Base-by-base conservation (phyloP, 108 stramenopile species). In the Stephanodiscus minutulus region DNA sequence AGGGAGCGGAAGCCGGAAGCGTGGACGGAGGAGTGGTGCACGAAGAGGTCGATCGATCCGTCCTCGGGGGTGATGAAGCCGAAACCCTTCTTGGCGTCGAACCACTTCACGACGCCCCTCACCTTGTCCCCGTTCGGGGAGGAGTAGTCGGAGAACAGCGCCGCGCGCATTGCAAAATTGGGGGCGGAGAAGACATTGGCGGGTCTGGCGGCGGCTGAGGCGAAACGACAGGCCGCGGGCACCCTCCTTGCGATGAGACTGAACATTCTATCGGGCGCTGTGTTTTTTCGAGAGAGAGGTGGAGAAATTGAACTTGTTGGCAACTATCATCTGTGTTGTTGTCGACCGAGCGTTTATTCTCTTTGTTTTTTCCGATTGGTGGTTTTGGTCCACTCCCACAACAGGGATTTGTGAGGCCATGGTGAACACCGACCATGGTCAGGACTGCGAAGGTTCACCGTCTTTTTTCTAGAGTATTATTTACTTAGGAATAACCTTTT, bases 61-160 rank as follows among this genome's bases (percentile, higher is more conserved):
- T 80, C 82, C 37, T 88, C 84, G 5, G 90, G 93, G 15, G 73
- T 65, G 67, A 94, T 81, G 77, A 94, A 94, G n/a, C 93, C 93
- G 64, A 90, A 93, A 59, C 93, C 93, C 50, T 91, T 94, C 71
- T 86, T 86, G 50, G 74, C 68, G 48, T 91, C 84, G 64, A 94
- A 94, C 90, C 90, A 93, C 64, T 93, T 93, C 54, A 90, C 89
- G 0, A 83, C 87, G 41, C 91, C 91, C n/a, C 67, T 79, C 8
- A 66, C 46, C 64, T 60, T 77, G 3, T 22, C 63, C 20, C 52
- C 33, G 35, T 53, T 11, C 18, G 52, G 27, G 39, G 68, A 63
- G 22, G 49, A 25, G 57, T 44, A 55, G 52, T 69, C 63, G 5
- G 49, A 53, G 48, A 68, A n/a, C n/a, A n/a, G n/a, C n/a, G n/a